phyloP scores from a whole-genome alignment of 768 basidiomycete species.

The Candolleomyces eurysporus region DNA sequence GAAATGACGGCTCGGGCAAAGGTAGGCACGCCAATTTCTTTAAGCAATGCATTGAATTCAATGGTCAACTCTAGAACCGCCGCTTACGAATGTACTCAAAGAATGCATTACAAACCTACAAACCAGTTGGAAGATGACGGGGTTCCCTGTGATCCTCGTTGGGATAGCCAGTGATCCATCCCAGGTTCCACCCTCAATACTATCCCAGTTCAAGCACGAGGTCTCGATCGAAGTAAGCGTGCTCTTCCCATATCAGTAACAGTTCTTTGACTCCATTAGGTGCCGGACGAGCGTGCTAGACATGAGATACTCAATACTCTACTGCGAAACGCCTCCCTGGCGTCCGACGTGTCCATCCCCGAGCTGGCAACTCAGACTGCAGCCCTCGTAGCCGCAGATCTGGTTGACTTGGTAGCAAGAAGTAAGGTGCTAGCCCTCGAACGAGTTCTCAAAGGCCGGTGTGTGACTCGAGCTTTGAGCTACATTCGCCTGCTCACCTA shows the following conservation, averaged over 20 bases:
- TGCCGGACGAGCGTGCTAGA: slow-evolving; percentile 77
- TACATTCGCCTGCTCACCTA: slow-evolving; percentile 1
- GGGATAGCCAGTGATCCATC: slow-evolving; percentile 70
- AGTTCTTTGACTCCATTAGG: slow-evolving; percentile 40
- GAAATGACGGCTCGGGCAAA: slow-evolving; percentile 65
- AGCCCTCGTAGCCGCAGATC: slow-evolving; percentile 81
- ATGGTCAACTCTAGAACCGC: slow-evolving; percentile 44
- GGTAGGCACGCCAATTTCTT: neutral
- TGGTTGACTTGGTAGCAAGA: slow-evolving; percentile 64
- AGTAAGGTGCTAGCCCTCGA: slow-evolving; percentile 55
- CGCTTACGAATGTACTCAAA: slow-evolving; percentile 53
- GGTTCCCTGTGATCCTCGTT: slow-evolving; percentile 72
- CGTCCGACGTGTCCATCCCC: slow-evolving; percentile 77
- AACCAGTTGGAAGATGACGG: slow-evolving; percentile 54
- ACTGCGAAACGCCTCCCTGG: slow-evolving; percentile 40
- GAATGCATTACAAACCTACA: slow-evolving; percentile 62
- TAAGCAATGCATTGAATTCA: neutral
- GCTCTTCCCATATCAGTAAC: neutral
- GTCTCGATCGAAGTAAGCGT: slow-evolving; percentile 63
- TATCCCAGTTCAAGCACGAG: slow-evolving; percentile 84
- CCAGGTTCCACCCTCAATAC: slow-evolving; percentile 58
- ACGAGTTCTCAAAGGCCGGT: slow-evolving; percentile 39
- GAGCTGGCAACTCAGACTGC: slow-evolving; percentile 84
- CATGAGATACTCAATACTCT: slow-evolving; percentile 53
- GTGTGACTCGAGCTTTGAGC: slow-evolving; percentile 16